Evolutionary conservation across 176 grass and related monocot genomes (phyloP).

Genomic region (Avena atlantica): DNA sequence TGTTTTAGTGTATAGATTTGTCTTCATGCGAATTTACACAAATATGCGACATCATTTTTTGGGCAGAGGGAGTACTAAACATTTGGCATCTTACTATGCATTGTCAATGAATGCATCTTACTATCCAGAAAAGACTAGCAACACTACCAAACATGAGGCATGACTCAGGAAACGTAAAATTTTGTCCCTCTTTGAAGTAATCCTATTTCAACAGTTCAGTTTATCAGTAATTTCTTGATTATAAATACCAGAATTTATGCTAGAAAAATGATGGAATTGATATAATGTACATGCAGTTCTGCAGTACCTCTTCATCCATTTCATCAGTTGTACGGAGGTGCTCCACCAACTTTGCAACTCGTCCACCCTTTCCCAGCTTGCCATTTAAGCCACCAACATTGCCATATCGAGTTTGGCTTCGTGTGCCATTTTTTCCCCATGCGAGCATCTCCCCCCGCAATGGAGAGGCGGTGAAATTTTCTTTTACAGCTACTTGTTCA

Average conservation of each 20-base stretch:
- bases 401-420: slow-evolving; percentile 76
- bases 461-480: slow-evolving; percentile 60
- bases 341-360: slow-evolving; percentile 70
- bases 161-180: not conserved
- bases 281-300: not conserved
- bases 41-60: too few species aligned
- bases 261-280: slow-evolving; percentile 25
- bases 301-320: slow-evolving; percentile 68
- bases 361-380: slow-evolving; percentile 59
- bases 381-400: slow-evolving; percentile 62
- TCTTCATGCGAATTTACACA: too few species aligned
- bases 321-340: slow-evolving; percentile 61
- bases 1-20: too few species aligned
- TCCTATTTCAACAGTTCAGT: slow-evolving; percentile 25
- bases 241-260: not conserved
- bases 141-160: slow-evolving; percentile 4
- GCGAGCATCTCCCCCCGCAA: slow-evolving; percentile 76
- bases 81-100: not conserved
- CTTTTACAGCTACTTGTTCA: slow-evolving; percentile 55
- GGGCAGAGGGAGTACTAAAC: too few species aligned
- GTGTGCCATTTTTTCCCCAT: slow-evolving; percentile 85
- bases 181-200: not conserved
- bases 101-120: not conserved
- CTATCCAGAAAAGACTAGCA: slow-evolving; percentile 15
- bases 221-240: slow-evolving; percentile 21